phyloP scores from a whole-genome alignment of 1,139 yeast genomes.

The Yamadazyma mexicana region DNA sequence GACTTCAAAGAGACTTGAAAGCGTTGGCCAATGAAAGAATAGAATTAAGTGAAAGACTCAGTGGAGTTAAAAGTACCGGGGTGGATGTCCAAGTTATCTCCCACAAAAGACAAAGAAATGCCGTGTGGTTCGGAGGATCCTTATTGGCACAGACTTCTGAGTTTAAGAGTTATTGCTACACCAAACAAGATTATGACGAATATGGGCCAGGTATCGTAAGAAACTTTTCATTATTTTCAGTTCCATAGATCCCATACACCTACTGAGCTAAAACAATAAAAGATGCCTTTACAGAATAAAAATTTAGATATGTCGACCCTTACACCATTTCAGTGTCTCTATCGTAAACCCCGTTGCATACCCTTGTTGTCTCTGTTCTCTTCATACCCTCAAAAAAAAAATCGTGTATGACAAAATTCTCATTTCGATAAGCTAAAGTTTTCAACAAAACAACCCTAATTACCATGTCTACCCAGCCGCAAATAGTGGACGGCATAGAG shows the following conservation, averaged over 20 bases:
- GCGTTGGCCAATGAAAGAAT: conserved; percentile 86
- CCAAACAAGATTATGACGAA: conserved; percentile 96
- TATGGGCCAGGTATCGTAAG: conserved; percentile 97
- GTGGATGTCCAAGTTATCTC: conserved; percentile 96
- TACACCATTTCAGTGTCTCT: too few species aligned
- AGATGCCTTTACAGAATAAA: not conserved
- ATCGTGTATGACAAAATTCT: conserved; percentile 1
- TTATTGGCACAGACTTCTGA: conserved; percentile 95
- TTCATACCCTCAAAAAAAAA: too few species aligned
- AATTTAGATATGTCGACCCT: not conserved
- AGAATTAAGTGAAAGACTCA: conserved; percentile 70
- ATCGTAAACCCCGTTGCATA: too few species aligned
- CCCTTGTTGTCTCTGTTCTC: too few species aligned
- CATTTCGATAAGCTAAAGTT: conserved; percentile 1
- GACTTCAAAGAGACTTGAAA: conserved; percentile 94
- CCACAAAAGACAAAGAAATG: conserved; percentile 96
- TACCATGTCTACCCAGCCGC: conserved; percentile 29
- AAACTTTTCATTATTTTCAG: conserved; percentile 90
- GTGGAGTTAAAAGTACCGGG: conserved; percentile 89
- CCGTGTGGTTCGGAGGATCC: conserved; percentile 99
- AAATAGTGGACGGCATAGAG: conserved; percentile 50
- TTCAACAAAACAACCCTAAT: not conserved
- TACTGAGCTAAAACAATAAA: too few species aligned
- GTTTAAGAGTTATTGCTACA: conserved; percentile 93
- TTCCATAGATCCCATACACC: conserved; percentile 73